Evolutionary conservation across 306 rosid genomes (phyloP), one percentile per base, ranked within the genome.

Genomic region (Morella rubra): DNA sequence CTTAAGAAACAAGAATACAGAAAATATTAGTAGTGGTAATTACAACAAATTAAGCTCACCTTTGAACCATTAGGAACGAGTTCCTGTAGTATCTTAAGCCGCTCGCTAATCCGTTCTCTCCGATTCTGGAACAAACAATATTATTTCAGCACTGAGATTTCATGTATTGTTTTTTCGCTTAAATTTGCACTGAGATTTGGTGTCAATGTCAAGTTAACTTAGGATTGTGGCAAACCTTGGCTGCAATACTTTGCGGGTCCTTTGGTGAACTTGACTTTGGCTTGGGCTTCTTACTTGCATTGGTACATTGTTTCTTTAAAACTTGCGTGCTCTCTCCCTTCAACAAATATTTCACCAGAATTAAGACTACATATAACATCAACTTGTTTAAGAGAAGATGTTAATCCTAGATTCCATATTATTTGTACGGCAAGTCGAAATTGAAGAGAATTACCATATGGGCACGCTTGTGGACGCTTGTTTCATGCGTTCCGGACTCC

Each of bases 91-190:
- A 85, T 74, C 84, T 90, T 91, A 71, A 93, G 93, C 73, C 98
- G 83, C 85, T 93, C 98, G 75, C 96, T 93, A 77, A 93, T 93
- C 85, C 96, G 84, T 89, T 93, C 97, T 83, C 98, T 86, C 79
- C 98, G 96, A 77, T 91, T 91, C 98, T 93, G 87, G 78, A 77
- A 71, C 72, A 81, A 81, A 80, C 32, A 76, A 83, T 84, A 85
- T 88, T 88, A 89, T 72, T 69, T 78, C 73, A 64, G 72, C 52
- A 55, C 40, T 62, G 69, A 79, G 44, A 60, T 24, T 52, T 37
- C 60, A 60, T 19, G 69, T 1, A 18, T 60, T n/a, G 74, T 32
- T 54, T 41, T 77, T 83, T 27, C 75, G 75, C 15, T 52, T 67
- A 53, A 56, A 59, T 73, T 74, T 64, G 27, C 44, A 68, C 71